Evolutionary conservation across 2,329 filamentous ascomycete species (phyloP).

Genomic region (Scedosporium boydii): DNA sequence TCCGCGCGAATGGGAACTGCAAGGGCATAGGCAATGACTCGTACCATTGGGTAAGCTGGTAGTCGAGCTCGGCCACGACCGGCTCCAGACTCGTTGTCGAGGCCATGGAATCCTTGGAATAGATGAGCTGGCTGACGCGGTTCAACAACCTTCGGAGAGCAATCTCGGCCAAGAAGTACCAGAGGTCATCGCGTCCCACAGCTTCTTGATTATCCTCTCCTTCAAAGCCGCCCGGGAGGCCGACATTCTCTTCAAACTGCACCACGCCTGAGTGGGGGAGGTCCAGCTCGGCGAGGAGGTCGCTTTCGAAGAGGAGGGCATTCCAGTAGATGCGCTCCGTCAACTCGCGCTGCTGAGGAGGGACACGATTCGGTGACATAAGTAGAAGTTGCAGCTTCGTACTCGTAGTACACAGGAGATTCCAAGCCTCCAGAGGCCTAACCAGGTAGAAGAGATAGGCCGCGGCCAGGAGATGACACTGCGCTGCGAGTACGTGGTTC

Average conservation of each 20-base stretch:
- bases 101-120: slow-evolving; percentile 62
- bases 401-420: slow-evolving; percentile 66
- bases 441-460: slow-evolving; percentile 79
- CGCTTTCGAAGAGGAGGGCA: slow-evolving; percentile 68
- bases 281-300: slow-evolving; percentile 69
- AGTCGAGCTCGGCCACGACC: slow-evolving; percentile 71
- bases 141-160: slow-evolving; percentile 68
- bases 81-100: slow-evolving; percentile 67
- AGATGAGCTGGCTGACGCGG: slow-evolving; percentile 69
- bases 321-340: slow-evolving; percentile 81
- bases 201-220: slow-evolving; percentile 56
- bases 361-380: slow-evolving; percentile 62
- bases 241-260: slow-evolving; percentile 71
- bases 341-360: slow-evolving; percentile 60
- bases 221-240: slow-evolving; percentile 68
- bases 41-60: slow-evolving; percentile 78
- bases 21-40: slow-evolving; percentile 65
- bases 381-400: slow-evolving; percentile 73
- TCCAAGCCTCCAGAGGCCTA: slow-evolving; percentile 76
- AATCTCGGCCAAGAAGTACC: slow-evolving; percentile 82
- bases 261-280: slow-evolving; percentile 76
- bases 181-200: slow-evolving; percentile 66
- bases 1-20: slow-evolving; percentile 65
- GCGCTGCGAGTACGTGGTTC: slow-evolving; percentile 67
- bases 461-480: slow-evolving; percentile 71